A percentile compares a stretch with the other conserved stretches of the same genome.
These are phyloP conservation scores for Macrolepiota fuliginosa DNA, from an alignment of 768 basidiomycete genomes.

Conservation along the genomic window DNA sequence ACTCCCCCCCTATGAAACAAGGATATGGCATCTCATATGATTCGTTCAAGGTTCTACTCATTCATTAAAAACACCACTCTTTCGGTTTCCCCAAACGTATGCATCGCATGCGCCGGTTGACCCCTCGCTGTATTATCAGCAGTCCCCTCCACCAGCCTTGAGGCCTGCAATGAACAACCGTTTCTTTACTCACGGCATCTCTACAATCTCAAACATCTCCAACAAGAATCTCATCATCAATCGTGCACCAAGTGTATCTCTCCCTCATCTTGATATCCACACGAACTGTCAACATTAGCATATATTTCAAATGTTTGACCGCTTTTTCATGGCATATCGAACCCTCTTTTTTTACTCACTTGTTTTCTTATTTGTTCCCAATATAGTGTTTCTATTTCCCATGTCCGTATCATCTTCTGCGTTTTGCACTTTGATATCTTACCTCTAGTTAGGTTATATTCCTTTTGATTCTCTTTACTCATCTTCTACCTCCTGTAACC, in stretches of 20 bases:
- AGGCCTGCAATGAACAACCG: background rate
- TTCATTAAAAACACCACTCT: constrained; percentile 1
- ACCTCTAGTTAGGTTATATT: constrained; percentile 3
- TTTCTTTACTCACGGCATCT: constrained; percentile 3
- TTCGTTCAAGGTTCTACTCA: background rate
- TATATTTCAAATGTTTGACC: constrained; percentile 7
- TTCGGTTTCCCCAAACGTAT: background rate
- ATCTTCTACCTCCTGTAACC: background rate
- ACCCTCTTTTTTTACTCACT: background rate
- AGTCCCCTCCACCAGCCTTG: background rate
- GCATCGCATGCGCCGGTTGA: background rate
- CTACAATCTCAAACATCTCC: constrained; percentile 1
- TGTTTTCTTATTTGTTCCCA: constrained; percentile 9
- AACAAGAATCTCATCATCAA: constrained; percentile 8
- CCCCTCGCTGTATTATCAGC: constrained; percentile 8
- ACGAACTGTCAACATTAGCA: constrained; percentile 8
- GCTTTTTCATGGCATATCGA: constrained; percentile 11
- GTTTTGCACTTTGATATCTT: constrained; percentile 4
- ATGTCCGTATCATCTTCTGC: constrained; percentile 2
- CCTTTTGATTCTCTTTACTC: constrained; percentile 2
- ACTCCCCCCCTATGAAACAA: background rate
- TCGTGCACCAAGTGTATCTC: constrained; percentile 7
- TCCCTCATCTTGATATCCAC: constrained; percentile 8
- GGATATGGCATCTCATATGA: background rate
- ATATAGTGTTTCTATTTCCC: constrained; percentile 3